Conservation (phyloP, 2,329 filamentous ascomycete species). For the Parastagonospora avenae region DNA sequence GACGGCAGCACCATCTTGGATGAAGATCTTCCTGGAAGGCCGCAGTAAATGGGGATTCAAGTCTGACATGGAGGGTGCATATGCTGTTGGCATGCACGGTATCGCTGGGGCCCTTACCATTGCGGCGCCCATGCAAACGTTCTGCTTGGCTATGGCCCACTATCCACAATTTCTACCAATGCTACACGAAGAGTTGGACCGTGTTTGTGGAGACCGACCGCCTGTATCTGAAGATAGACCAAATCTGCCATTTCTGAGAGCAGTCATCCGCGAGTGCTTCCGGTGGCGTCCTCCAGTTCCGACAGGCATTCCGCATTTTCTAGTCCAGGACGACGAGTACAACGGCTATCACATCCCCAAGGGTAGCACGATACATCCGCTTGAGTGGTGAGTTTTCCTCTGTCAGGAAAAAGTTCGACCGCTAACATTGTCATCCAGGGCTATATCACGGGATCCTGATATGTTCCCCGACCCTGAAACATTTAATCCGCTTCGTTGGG, state of each 20-base stretch:
- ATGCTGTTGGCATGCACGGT: slow-evolving; percentile 55
- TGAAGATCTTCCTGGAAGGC: slow-evolving; percentile 50
- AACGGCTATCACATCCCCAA: slow-evolving; percentile 62
- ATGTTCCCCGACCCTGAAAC: slow-evolving; percentile 71
- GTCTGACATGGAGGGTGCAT: slow-evolving; percentile 52
- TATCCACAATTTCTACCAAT: slow-evolving; percentile 51
- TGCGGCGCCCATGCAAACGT: slow-evolving; percentile 54
- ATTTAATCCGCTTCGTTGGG: slow-evolving; percentile 64
- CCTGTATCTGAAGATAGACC: slow-evolving; percentile 46
- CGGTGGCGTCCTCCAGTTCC: slow-evolving; percentile 54
- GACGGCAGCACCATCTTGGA: slow-evolving; percentile 49
- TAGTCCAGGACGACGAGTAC: slow-evolving; percentile 62
- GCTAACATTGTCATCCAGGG: slow-evolving; percentile 41
- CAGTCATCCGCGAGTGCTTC: slow-evolving; percentile 46
- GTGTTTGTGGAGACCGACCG: slow-evolving; percentile 47
- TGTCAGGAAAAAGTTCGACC: background rate
- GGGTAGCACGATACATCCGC: slow-evolving; percentile 54
- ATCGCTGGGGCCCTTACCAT: slow-evolving; percentile 55
- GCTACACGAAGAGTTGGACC: slow-evolving; percentile 49
- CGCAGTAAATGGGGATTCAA: slow-evolving; percentile 48
- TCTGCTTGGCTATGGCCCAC: slow-evolving; percentile 53
- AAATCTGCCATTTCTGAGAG: slow-evolving; percentile 47
- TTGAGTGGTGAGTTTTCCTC: slow-evolving; percentile 47
- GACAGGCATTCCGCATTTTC: slow-evolving; percentile 59
- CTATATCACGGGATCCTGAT: slow-evolving; percentile 58